A percentile compares a stretch with the other conserved stretches of the same genome.
Evolutionary conservation across 345 rosid species (phyloP).

Genomic region (Eucalyptus erythrocorys): DNA sequence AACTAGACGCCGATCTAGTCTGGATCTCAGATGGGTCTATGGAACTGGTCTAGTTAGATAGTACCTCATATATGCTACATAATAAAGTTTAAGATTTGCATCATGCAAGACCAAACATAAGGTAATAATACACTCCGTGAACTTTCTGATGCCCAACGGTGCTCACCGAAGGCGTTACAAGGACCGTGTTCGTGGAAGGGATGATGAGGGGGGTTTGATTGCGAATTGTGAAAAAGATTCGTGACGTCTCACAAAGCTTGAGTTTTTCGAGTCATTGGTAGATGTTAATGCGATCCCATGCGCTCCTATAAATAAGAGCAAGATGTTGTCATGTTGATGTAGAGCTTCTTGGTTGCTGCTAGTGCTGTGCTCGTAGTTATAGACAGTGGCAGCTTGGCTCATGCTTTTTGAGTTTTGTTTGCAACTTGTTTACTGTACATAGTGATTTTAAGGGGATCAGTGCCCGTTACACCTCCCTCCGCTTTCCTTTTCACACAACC

Average conservation of each 20-base stretch:
- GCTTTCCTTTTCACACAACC: not conserved
- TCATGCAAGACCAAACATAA: too few relatives aligned
- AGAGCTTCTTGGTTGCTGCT: not conserved
- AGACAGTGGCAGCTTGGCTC: not conserved
- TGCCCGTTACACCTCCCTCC: not conserved
- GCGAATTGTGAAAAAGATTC: not conserved
- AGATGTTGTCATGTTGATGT: not conserved
- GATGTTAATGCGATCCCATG: not conserved
- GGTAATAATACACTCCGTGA: not conserved
- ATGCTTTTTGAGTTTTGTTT: not conserved
- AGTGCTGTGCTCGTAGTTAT: not conserved
- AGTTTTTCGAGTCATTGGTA: not conserved
- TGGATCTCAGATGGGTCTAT: too few relatives aligned
- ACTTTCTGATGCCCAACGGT: not conserved
- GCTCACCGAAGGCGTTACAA: not conserved
- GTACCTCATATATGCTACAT: too few relatives aligned
- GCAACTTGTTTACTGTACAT: not conserved
- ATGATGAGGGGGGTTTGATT: not conserved
- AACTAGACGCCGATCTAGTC: rapidly evolving
- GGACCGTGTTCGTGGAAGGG: not conserved
- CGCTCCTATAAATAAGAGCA: not conserved
- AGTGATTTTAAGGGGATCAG: not conserved
- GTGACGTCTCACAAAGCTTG: not conserved
- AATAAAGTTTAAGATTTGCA: too few relatives aligned
- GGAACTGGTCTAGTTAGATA: too few relatives aligned